Base-by-base conservation (phyloP, 2,329 filamentous ascomycete species). In the Trichoderma sp. region DNA sequence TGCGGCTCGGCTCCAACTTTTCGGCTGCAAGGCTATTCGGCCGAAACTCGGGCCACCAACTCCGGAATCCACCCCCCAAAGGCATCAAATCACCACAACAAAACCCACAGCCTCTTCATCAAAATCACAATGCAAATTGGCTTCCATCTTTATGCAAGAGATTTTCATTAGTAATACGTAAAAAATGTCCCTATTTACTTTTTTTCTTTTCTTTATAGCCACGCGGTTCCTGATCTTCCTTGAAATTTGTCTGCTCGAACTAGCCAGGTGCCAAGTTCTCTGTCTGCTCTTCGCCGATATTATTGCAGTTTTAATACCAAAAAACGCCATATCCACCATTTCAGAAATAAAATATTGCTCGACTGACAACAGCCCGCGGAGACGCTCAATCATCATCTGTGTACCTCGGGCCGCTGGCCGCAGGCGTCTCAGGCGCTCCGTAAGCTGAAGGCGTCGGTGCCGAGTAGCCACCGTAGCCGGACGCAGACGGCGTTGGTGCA, bases 401-500 rank as follows among this genome's bases (percentile, higher is more conserved):
- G 73, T 86, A 86, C 69, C 81, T 77, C 48, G 84, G 85, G 15
- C 84, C 85, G 60, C 85, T 86, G 4, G 86, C 87, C 22, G 87
- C 88, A 32, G 89, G 87, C 19, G 87, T 89, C 76, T 88, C 88
- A 2, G 86, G 82, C 32, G 83, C 82, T 13, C 83, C 81, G 32
- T 84, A 86, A 5, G 89, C 89, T 2, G 87, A 88, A 68, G 88
- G 88, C n/a, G 88, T 90, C 1, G 88, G 87, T 25, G 88, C 89
- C 34, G 84, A 81, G 68, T 87, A 88, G 19, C 64, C 68, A 27
- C 39, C 54, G 69, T 85, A 86, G n/a, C 87, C 87, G 59, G 85
- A 87, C 1, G 87, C 89, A 29, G 87, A 89, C 0, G 91, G 91
- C 0, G 91, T 93, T 0, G 90, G 90, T 17, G 90, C 91, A 67